Percentiles rank a stretch among this genome's conserved stretches.
phyloP scores from a whole-genome alignment of 495 filamentous ascomycete species.

The Cairneyella variabilis region DNA sequence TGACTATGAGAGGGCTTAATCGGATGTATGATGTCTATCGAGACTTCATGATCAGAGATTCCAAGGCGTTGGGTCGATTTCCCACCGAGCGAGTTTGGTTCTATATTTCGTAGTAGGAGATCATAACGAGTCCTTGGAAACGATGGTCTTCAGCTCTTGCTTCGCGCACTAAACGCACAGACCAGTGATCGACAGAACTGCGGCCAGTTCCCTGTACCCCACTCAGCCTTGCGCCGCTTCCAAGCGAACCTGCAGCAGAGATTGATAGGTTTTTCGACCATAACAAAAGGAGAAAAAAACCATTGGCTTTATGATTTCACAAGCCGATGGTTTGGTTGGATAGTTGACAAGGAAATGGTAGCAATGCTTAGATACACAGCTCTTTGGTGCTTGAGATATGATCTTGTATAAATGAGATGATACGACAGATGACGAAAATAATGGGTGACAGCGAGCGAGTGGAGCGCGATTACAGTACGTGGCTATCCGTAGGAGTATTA shows the following conservation, averaged over 20 bases:
- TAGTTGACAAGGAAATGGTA: no score
- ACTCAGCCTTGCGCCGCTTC: no score
- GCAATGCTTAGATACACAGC: no score
- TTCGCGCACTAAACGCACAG: neutral
- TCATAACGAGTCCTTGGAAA: neutral
- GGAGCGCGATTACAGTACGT: neutral
- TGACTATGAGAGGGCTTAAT: neutral
- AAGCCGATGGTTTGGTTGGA: no score
- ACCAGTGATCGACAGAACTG: neutral
- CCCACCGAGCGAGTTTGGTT: neutral
- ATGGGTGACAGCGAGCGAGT: no score
- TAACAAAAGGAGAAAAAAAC: no score
- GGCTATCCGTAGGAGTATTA: neutral
- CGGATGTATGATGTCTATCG: neutral
- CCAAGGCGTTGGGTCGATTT: neutral
- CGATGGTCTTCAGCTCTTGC: neutral
- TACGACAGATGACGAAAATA: no score
- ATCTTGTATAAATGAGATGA: no score
- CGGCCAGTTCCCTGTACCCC: neutral
- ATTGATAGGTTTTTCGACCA: no score
- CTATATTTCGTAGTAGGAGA: neutral
- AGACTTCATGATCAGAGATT: slow-evolving; percentile 1
- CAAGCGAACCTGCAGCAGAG: no score
- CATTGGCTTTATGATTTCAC: no score
- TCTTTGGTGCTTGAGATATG: no score